Evolutionary conservation across 768 basidiomycete species (phyloP), one percentile per base, ranked within the genome.

Genomic region (Lentinula edodes): DNA sequence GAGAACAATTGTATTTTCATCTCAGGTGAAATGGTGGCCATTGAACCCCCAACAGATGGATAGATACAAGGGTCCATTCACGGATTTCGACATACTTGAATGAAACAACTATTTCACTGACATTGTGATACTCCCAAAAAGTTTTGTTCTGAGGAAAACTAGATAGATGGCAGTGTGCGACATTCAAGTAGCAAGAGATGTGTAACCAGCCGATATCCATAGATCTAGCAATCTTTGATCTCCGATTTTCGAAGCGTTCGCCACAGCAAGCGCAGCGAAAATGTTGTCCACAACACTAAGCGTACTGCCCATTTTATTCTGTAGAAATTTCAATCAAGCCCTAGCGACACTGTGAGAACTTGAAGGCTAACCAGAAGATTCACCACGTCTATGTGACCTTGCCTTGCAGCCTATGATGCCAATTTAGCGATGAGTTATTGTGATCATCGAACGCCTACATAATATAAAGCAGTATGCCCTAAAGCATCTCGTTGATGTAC

Each of bases 381-480:
- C 2, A 91, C 91, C 5, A 85, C 75, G 13, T 74, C 74, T 58
- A 78, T 77, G 65, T 90, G 83, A 1, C 87, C 81, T 69, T 90
- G 87, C 23, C 92, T 82, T 32, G 90, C 88, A 58, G 92, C 91
- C 90, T 92, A 63, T 13, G 12, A 61, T 28, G 23, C 50, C 18
- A 42, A 52, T 45, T 67, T 3, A 39, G 61, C 48, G 15, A 38
- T 52, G 57, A 61, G 12, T 32, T 43, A 20, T 1, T 16, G 39
- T 32, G 5, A 53, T 36, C 20, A 42, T 16, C 52, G 48, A 45
- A 15, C 35, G 71, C 85, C 66, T 64, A 90, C 90, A 72, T 93
- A 90, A 72, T 93, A 94, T 15, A 94, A 75, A 3, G 91, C 82
- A 13, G 93, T 93, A 67, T 94, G 92, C 2, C 91, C 93, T 50